Base-by-base conservation (phyloP, 164 flowering plant species). In the Warburgia ugandensis region DNA sequence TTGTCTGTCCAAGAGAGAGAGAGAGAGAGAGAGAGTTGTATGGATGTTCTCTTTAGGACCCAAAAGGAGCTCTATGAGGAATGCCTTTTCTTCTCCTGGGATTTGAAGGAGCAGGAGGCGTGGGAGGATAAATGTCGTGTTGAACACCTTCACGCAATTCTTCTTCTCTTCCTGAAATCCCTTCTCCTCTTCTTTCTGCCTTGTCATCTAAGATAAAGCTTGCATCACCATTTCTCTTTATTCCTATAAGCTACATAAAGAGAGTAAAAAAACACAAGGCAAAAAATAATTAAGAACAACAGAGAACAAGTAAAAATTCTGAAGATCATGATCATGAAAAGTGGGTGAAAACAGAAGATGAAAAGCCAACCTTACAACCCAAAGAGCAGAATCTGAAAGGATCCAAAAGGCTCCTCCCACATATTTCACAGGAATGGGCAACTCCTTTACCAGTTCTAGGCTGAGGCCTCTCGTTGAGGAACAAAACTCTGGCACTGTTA, bases 391-490 rank as follows among this genome's bases (percentile, higher is more conserved):
- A 91, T 3, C 86, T 78, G 48, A 85, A 80, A 3, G 90, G 71
- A 71, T 87, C 96, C 25, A 87, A 64, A 14, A 91, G 77, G 64
- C 80, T 81, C 54, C 98, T 68, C 5, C 77, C 76, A 63, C 98
- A 91, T 29, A 80, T 76, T 56, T 87, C 84, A 62, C 98, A 91
- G 27, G 71, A 57, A 55, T 83, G 86, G 43, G 95, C 60, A 25
- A 74, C 89, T 1, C 80, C 78, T 52, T 82, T 84, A 3, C 79
- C 81, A 20, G 78, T 29, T 48, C 74, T 83, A 0, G 96, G 96
- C 65, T 87, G 98, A 28, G 96, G 98, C 65, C 98, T 66, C 65
- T 91, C 92, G 48, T 87, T 91, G 42, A 91, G 66, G 50, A 91
- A 91, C 69, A 87, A 5, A 16, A 91, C 94, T 54, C 90, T 75